Base-by-base conservation (phyloP, 306 rosid genomes). In the Prunus mume region DNA sequence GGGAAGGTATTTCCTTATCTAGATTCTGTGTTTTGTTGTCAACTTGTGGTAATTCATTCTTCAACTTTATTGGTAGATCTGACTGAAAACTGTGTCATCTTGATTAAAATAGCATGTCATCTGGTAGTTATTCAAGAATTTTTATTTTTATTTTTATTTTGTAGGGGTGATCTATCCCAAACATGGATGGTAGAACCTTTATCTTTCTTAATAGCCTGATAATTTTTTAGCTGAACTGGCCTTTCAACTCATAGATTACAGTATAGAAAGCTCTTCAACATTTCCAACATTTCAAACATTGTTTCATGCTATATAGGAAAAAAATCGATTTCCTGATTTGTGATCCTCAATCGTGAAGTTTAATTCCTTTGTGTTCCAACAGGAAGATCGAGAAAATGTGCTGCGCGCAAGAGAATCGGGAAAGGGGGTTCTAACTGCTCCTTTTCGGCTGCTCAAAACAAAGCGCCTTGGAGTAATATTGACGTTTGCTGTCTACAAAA, bases 371-470 rank as follows among this genome's bases (percentile, higher is more conserved):
- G 51, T 60, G 69, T 72, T 78, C 75, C 62, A 84, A 86, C 92
- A 95, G 99, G 99, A 95, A 83, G 97, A 92, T 86, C 87, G 93
- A 18, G 83, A 86, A 47, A 95, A 92, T 71, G 96, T 95, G 68
- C 60, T 91, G 82, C 91, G 97, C 5, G 99, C 99, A 58, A 92
- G 99, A 84, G 96, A 82, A 77, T 90, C 92, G 2, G 98, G 99
- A 78, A 95, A 92, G 86, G 99, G 96, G 63, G 99, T 92, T 72
- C 83, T 95, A 69, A 92, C 99, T 65, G 97, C 97, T 28, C 99
- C 98, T 72, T 95, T 95, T 78, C 91, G 83, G 81, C 81, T 95
- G 51, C 85, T 95, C 61, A 95, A 95, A 86, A 84, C 97, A 60
- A 92, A 95, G 46, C 88, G 97, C n/a, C 89, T 92, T 17, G 99